Base-by-base conservation (phyloP, 345 rosid species). In the Hirschfeldia incana region DNA sequence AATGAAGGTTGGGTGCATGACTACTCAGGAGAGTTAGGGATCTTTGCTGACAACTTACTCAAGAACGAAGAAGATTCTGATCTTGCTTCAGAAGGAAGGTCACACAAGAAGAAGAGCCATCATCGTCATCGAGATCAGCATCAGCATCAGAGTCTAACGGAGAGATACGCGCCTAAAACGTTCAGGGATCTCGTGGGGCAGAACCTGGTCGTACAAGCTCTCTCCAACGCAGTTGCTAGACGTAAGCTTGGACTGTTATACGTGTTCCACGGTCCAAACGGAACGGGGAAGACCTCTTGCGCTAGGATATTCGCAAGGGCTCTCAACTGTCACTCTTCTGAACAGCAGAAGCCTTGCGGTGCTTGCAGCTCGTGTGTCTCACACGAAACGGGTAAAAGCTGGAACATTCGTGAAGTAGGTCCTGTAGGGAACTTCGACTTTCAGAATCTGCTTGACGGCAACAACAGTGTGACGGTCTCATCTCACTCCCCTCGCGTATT, bases 1-100 rank as follows among this genome's bases (percentile, higher is more conserved):
- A 89, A 93, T 82, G 88, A 86, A 70, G 89, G 82, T 70, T 90
- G 95, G 98, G 86, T 82, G 69, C 96, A 93, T 37, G 97, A 96
- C 76, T 93, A 92, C 83, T 93, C 98, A 0, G 98, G 99, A 15
- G 99, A 96, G 88, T 82, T 96, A n/a, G 99, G 99, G 72, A 83
- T 96, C 60, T 96, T 84, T 76, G 97, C 97, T 30, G 92, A 96
- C 75, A 84, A 88, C 77, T 86, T 96, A 62, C 84, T 92, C 82
- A 92, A 89, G 81, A 87, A 87, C 55, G 90, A 85, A 60, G 65
- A 70, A 60, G 97, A 90, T 84, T 89, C 97, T 60, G 94, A 92
- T 75, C 91, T 92, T 81, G 97, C 92, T 74, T 90, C 99, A 64
- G 97, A 90, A 88, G 97, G 86, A 81, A 87, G 92, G 69, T 90